Evolutionary conservation across 75 land plant genomes (phyloP), one percentile per base, ranked within the genome.

Genomic region (Selaginella moellendorffii): DNA sequence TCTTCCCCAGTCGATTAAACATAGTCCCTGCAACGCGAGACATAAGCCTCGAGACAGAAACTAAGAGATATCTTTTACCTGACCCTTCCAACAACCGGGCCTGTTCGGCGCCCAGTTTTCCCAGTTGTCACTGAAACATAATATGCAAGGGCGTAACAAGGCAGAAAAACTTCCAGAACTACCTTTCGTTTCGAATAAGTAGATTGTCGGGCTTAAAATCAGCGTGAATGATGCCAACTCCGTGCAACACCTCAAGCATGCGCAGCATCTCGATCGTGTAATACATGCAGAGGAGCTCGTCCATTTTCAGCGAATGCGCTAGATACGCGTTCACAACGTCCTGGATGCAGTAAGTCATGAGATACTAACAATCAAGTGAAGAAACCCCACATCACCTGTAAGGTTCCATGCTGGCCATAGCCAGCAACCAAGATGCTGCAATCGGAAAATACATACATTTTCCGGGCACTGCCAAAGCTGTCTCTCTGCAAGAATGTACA

Each of bases 121-220:
- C 24, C 67, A 65, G 1, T 78, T 63, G 25, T 70, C 82, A 67
- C 88, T 81, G 68, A 90, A 66, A 63, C 54, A 21, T 19, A 56
- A 56, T 8, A 56, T 5, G 19, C 25, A 25, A 22, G 1, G 10
- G 10, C 28, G 54, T 1, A 66, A 27, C 21, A 65, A 0, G 42
- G 30, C 24, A 8, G 51, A 66, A 61, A 54, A 24, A 8, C 0
- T 1, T 14, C 53, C 2, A 24, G 24, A 63, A 27, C 75, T 62
- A 82, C 99, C 88, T 79, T 14, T 80, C 77, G 68, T 85, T 79
- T 28, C 99, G 91, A 64, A 90, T 76, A n/a, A 95, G 88, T 31
- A 95, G 66, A 73, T 95, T 95, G 68, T 95, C 99, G 58, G 99
- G 92, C 68, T 95, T 90, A 71, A 95, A 80, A 70, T 95, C 99